Percentiles rank a stretch among this genome's conserved stretches.
phyloP scores from a whole-genome alignment of 148 eudicot genomes.

The Rhododendron simsii region DNA sequence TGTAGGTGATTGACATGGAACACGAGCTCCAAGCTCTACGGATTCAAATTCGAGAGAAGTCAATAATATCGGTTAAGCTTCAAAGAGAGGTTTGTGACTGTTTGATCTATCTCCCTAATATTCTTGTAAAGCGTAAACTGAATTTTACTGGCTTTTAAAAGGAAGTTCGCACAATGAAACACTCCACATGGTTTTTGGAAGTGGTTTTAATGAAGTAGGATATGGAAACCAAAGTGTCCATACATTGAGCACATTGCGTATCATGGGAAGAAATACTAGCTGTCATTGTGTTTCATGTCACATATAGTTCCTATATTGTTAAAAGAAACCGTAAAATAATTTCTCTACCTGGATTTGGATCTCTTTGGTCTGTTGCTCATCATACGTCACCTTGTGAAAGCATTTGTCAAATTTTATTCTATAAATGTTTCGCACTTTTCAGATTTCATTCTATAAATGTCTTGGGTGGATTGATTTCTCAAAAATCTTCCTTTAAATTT shows the following conservation, averaged over 20 bases:
- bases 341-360: background rate
- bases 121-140: background rate
- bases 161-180: background rate
- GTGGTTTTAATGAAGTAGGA: background rate
- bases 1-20: slow-evolving; percentile 94
- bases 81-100: slow-evolving; percentile 67
- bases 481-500: background rate
- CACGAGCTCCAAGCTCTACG: slow-evolving; percentile 89
- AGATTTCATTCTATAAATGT: background rate
- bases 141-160: background rate
- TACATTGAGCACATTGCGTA: background rate
- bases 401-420: background rate
- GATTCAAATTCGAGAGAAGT: slow-evolving; percentile 76
- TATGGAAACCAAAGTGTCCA: background rate
- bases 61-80: slow-evolving; percentile 72
- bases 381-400: background rate
- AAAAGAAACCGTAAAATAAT: background rate
- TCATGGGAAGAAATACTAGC: background rate
- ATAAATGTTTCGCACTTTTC: background rate
- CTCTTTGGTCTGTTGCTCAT: background rate
- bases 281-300: background rate
- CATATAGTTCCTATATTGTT: background rate
- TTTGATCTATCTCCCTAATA: background rate
- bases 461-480: background rate
- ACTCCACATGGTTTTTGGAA: background rate